Evolutionary conservation across 129 eudicot genomes (phyloP).

Genomic region (Ambrosia artemisiifolia): DNA sequence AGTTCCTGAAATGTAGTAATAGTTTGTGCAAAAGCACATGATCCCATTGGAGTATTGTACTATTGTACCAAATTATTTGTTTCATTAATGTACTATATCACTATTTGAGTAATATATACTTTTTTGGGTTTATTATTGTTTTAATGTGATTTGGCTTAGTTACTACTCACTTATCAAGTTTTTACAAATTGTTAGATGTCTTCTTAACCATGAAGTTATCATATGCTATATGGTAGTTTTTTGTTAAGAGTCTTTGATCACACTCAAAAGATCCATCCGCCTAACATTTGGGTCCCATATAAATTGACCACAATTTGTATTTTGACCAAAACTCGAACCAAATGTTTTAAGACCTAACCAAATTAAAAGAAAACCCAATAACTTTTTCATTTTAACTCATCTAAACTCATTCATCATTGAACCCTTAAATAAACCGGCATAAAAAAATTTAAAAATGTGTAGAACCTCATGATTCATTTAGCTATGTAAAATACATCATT

Average conservation of each 20-base stretch:
- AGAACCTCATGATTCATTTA: too few species aligned
- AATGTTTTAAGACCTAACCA: too few species aligned
- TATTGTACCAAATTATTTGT: constrained; percentile 35
- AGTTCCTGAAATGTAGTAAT: constrained; percentile 27
- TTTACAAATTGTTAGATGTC: too few species aligned
- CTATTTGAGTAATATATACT: not conserved
- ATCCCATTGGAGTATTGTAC: constrained; percentile 22
- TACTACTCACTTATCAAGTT: not conserved
- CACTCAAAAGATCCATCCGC: constrained; percentile 14
- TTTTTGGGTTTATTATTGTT: not conserved
- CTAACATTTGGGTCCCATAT: constrained; percentile 10
- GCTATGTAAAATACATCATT: too few species aligned
- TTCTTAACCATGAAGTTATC: not conserved
- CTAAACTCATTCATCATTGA: too few species aligned
- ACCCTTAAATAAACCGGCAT: too few species aligned
- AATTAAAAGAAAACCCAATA: too few species aligned
- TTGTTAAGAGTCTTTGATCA: constrained; percentile 4
- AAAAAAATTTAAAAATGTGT: too few species aligned
- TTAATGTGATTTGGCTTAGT: not conserved
- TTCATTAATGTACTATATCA: constrained; percentile 21
- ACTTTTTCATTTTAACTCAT: too few species aligned
- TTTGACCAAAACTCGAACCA: too few species aligned
- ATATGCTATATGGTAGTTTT: not conserved
- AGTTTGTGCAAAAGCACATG: constrained; percentile 33
- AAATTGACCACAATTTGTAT: not conserved